A percentile compares a stretch with the other conserved stretches of the same genome.
Evolutionary conservation across 805 yeast species (phyloP).

Genomic region (Wickerhamiella alocasiicola): DNA sequence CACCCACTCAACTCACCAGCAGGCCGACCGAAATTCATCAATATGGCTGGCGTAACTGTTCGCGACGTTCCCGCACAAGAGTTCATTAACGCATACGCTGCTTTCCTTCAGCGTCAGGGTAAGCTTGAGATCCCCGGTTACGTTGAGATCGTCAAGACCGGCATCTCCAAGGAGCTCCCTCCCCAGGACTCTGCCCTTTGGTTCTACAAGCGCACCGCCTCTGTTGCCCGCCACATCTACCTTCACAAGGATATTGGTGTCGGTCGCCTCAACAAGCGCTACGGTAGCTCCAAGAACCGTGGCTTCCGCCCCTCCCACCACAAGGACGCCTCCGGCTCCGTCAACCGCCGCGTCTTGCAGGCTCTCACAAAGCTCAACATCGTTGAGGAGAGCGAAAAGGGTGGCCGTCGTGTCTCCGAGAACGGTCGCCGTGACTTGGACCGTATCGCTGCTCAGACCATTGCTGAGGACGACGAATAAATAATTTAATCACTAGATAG

Average conservation of each 20-base stretch:
- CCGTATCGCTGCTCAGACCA: constrained; percentile 99
- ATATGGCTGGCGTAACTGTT: constrained; percentile 27
- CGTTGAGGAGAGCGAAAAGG: constrained; percentile 89
- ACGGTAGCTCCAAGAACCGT: constrained; percentile 99
- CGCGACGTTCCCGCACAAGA: constrained; percentile 99
- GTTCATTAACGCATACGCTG: constrained; percentile 98
- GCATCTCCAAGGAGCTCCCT: constrained; percentile 97
- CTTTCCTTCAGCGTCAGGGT: constrained; percentile 99
- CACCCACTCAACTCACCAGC: no score
- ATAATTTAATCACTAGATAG: neutral
- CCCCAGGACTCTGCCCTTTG: constrained; percentile 99
- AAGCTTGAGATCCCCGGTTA: constrained; percentile 99
- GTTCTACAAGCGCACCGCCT: constrained; percentile 99
- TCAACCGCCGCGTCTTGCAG: constrained; percentile 97
- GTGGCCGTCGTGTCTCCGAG: constrained; percentile 98
- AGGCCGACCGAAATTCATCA: constrained; percentile 11
- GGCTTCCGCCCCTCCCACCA: constrained; percentile 98
- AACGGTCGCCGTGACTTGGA: constrained; percentile 99
- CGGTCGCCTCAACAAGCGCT: constrained; percentile 95
- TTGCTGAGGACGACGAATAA: constrained; percentile 54
- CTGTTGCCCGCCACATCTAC: constrained; percentile 99
- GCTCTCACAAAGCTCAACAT: constrained; percentile 97
- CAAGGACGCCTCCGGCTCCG: constrained; percentile 97
- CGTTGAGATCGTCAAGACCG: constrained; percentile 99
- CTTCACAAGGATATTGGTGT: constrained; percentile 99